These are phyloP conservation scores for Stentor coeruleus DNA, from an alignment of 73 alveolate genomes.

Conservation along the genomic window DNA sequence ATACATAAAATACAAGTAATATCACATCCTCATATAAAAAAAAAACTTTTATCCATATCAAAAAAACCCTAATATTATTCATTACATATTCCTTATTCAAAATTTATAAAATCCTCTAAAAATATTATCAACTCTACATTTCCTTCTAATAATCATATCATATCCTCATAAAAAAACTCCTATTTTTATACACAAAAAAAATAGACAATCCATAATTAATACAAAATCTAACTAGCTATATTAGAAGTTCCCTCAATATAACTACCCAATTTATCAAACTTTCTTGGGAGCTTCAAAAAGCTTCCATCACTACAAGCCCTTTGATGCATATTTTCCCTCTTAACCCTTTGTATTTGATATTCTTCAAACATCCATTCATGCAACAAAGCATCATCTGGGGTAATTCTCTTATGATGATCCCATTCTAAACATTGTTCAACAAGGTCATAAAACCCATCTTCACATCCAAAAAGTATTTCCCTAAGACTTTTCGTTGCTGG, in stretches of 20 bases:
- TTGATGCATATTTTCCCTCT: conserved; percentile 14
- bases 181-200: no score
- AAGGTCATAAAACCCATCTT: conserved; percentile 64
- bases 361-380: conserved; percentile 74
- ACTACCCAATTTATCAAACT: background rate
- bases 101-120: no score
- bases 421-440: conserved; percentile 77
- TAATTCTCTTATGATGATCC: conserved; percentile 85
- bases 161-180: no score
- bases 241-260: background rate
- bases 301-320: conserved; percentile 1
- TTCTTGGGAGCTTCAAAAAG: background rate
- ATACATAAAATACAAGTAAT: no score
- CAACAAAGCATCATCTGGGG: conserved; percentile 84
- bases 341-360: background rate
- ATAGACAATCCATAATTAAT: no score
- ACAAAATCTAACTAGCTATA: no score
- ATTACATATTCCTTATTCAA: no score
- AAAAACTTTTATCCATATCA: no score
- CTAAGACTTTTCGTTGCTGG: conserved; percentile 64
- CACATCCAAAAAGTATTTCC: conserved; percentile 57
- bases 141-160: no score
- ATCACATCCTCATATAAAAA: no score
- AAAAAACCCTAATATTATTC: no score
- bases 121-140: no score